Conservation (phyloP, 2,329 filamentous ascomycete species). For the Aurifilum marmelostoma region DNA sequence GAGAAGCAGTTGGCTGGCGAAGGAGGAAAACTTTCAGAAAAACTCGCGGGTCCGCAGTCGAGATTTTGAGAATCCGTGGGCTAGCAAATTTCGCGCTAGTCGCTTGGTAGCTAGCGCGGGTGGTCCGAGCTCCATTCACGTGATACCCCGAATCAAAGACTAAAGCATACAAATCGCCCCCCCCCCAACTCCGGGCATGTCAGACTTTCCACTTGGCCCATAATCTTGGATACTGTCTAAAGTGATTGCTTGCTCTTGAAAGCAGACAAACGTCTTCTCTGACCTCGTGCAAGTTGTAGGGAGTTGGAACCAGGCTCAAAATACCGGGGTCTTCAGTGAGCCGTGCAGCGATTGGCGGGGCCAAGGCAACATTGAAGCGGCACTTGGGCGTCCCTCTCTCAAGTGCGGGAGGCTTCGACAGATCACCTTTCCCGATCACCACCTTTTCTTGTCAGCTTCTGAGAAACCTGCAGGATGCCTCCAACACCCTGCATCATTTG, state of each 20-base stretch:
- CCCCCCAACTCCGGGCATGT: too few relatives aligned
- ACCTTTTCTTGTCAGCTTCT: not conserved
- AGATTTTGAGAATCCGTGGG: conserved; percentile 28
- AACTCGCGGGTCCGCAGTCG: conserved; percentile 8
- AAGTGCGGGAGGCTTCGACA: not conserved
- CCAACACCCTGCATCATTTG: conserved; percentile 78
- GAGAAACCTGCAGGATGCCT: conserved; percentile 61
- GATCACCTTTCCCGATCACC: not conserved
- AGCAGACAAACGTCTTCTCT: not conserved
- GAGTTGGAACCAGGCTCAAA: not conserved
- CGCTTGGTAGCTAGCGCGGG: not conserved
- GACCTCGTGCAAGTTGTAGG: not conserved
- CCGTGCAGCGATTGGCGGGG: not conserved
- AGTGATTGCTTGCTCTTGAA: not conserved
- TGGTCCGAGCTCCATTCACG: conserved; percentile 3
- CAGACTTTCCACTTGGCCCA: not conserved
- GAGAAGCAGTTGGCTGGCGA: conserved; percentile 28
- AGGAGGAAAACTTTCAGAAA: conserved; percentile 13
- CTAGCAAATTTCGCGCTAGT: conserved; percentile 3
- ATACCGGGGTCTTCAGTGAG: not conserved
- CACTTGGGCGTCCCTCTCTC: not conserved
- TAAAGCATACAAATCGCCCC: not conserved
- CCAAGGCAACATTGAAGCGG: not conserved
- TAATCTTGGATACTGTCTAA: not conserved
- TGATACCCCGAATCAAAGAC: conserved; percentile 8